Base-by-base conservation (phyloP, 768 basidiomycete species). In the Flagelloscypha sp. region DNA sequence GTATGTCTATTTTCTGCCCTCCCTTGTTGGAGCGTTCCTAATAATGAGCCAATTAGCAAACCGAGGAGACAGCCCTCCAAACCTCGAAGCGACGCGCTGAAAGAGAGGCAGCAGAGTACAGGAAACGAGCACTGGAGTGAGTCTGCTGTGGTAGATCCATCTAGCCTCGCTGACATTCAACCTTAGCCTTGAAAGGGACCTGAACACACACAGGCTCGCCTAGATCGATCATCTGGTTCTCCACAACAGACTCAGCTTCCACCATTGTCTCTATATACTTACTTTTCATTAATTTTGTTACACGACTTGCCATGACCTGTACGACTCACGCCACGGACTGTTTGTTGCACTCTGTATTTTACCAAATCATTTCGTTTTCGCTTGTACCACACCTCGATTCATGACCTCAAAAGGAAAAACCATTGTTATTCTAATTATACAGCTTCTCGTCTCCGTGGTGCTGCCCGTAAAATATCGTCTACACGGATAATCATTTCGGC, bases 401-500 rank as follows among this genome's bases (percentile, higher is more conserved):
- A 25, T 32, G 30, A 5, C 10, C 20, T 15, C 28, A 32, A 25
- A 10, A 32, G 4, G 36, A 37, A n/a, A 27, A 30, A 12, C 20
- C 23, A 4, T 15, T 36, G n/a, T n/a, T 37, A 28, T n/a, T 33
- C 27, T 11, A 37, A 48, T 55, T 68, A 84, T 40, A 79, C 75
- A 36, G 77, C 84, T 54, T 95, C 92, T 35, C 92, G 74, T 58
- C 70, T 84, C 53, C 92, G 70, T 9, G 92, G 92, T 30, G 90
- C 70, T 13, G 85, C 75, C 33, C 88, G 71, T 43, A 94, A 67
- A 47, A 95, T 94, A 54, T 94, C 88, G 48, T 97, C 93, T 33
- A 94, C 90, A 37, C 94, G 75, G 44, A 99, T 74, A 47, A 99
- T 97, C 94, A 98, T 98, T 68, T 98, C 95, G 2, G 89, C 84